Percentiles rank a stretch among this genome's conserved stretches.
Evolutionary conservation across 768 basidiomycete genomes (phyloP).

Genomic region (Coprinopsis cinerea): DNA sequence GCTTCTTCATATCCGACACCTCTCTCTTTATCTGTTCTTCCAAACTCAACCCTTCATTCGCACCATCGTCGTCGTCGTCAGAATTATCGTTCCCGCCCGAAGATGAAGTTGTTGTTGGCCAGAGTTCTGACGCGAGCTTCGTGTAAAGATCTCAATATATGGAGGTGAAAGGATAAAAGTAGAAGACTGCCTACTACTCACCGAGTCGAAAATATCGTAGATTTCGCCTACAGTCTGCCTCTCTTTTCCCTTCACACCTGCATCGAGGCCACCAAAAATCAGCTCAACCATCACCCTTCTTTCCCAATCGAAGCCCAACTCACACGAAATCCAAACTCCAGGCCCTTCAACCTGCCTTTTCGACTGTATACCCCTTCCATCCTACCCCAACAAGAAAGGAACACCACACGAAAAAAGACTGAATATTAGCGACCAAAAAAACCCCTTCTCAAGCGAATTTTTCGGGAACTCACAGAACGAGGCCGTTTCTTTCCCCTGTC

Average conservation of each 20-base stretch:
- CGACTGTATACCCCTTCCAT: slow-evolving; percentile 62
- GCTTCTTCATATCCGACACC: slow-evolving; percentile 62
- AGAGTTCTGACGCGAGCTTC: slow-evolving; percentile 67
- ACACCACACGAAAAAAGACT: background rate
- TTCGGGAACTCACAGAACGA: background rate
- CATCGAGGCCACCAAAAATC: no score
- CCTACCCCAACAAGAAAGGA: slow-evolving; percentile 29
- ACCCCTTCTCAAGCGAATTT: background rate
- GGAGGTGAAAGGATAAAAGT: background rate
- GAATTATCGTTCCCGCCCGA: slow-evolving; percentile 22
- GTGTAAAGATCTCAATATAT: background rate
- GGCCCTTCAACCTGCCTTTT: slow-evolving; percentile 71
- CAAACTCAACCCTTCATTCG: slow-evolving; percentile 46
- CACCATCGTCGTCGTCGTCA: slow-evolving; percentile 31
- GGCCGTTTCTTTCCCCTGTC: background rate
- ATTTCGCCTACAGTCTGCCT: slow-evolving; percentile 71
- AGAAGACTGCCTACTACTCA: slow-evolving; percentile 28
- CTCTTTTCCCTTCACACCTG: slow-evolving; percentile 76
- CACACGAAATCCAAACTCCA: slow-evolving; percentile 80
- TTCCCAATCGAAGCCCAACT: slow-evolving; percentile 12
- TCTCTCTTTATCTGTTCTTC: slow-evolving; percentile 72
- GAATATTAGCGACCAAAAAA: background rate
- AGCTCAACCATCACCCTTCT: background rate
- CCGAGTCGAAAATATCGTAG: slow-evolving; percentile 73
- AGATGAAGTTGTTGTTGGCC: slow-evolving; percentile 58